A percentile compares a stretch with the other conserved stretches of the same genome.
These are phyloP conservation scores for Beauveria asiatica DNA, from an alignment of 2,329 filamentous ascomycete genomes.

Conservation along the genomic window DNA sequence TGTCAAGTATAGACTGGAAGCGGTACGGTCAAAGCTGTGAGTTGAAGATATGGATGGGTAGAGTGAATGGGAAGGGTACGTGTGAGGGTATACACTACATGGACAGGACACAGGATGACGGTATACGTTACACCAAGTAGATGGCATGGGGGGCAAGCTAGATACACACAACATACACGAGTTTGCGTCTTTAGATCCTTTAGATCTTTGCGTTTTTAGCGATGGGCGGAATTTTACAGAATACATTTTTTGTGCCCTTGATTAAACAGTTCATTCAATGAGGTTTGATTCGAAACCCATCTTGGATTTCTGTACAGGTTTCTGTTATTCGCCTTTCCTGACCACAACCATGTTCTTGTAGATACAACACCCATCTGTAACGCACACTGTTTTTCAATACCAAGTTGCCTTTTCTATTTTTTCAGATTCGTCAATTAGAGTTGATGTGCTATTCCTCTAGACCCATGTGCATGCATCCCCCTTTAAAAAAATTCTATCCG, in stretches of 20 bases:
- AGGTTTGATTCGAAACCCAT: no score
- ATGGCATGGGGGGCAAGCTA: no score
- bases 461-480: neutral
- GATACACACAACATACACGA: neutral
- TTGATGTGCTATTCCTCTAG: slow-evolving; percentile 1
- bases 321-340: no score
- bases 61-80: neutral
- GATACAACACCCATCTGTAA: no score
- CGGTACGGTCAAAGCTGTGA: slow-evolving; percentile 75
- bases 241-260: neutral
- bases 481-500: neutral
- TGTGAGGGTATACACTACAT: neutral
- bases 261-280: no score
- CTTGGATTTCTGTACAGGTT: no score
- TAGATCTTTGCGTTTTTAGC: neutral
- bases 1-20: slow-evolving; percentile 89
- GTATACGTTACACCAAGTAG: neutral
- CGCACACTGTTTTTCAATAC: no score
- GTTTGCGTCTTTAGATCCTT: no score
- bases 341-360: no score
- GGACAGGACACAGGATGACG: neutral
- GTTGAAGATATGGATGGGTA: neutral
- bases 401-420: no score
- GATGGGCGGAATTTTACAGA: neutral
- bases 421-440: neutral